These are phyloP conservation scores for Teunomyces cretensis DNA, from an alignment of 805 yeast genomes.

Conservation along the genomic window DNA sequence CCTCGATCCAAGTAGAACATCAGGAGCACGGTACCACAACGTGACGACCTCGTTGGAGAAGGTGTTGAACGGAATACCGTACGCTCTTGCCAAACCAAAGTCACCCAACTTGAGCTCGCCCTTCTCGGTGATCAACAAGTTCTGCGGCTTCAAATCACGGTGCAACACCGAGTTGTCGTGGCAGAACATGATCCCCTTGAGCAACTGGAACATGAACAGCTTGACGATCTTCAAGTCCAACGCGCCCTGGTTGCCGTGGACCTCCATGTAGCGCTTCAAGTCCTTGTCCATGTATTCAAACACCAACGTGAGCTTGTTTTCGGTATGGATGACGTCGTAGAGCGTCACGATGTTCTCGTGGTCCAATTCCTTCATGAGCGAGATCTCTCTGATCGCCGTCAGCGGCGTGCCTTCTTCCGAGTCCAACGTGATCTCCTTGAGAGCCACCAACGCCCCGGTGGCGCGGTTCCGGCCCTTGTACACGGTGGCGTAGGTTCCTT, in stretches of 20 bases:
- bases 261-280: constrained; percentile 91
- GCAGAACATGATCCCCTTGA: constrained; percentile 85
- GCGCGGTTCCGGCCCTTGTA: constrained; percentile 87
- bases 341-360: constrained; percentile 90
- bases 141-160: constrained; percentile 92
- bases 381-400: constrained; percentile 95
- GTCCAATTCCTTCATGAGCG: constrained; percentile 89
- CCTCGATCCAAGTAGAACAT: constrained; percentile 89
- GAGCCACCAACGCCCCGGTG: constrained; percentile 87
- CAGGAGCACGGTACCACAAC: constrained; percentile 97
- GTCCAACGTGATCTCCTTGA: constrained; percentile 91
- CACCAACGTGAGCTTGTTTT: constrained; percentile 89
- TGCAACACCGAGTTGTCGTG: constrained; percentile 84
- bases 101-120: constrained; percentile 95
- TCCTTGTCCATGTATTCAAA: constrained; percentile 94
- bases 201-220: constrained; percentile 90
- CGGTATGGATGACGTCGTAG: constrained; percentile 95
- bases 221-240: constrained; percentile 72
- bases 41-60: constrained; percentile 98
- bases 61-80: constrained; percentile 96
- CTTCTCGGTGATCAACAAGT: constrained; percentile 79
- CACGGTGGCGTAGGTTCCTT: constrained; percentile 98
- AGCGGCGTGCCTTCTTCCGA: constrained; percentile 99
- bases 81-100: constrained; percentile 95
- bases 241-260: constrained; percentile 73